A percentile compares a stretch with the other conserved stretches of the same genome.
phyloP scores from a whole-genome alignment of 306 rosid genomes.

The Morella rubra region DNA sequence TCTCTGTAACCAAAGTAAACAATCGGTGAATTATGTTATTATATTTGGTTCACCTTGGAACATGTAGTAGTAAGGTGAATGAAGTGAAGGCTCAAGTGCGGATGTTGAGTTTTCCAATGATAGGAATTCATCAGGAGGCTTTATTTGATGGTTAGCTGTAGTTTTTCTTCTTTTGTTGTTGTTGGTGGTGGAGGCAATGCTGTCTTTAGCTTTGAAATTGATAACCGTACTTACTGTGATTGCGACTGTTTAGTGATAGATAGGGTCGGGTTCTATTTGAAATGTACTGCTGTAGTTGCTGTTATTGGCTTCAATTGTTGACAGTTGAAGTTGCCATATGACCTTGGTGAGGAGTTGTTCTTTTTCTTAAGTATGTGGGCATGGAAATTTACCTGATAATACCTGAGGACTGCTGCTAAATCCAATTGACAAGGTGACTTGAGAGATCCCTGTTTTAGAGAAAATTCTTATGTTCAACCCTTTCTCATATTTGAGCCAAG shows the following conservation, averaged over 20 bases:
- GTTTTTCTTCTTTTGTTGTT: background rate
- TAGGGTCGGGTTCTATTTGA: background rate
- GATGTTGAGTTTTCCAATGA: background rate
- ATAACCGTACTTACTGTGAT: background rate
- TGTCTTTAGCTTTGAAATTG: constrained; percentile 4
- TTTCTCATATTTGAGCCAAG: background rate
- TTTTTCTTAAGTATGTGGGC: background rate
- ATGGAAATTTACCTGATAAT: background rate
- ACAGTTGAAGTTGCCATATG: background rate
- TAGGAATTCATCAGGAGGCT: background rate
- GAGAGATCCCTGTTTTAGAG: background rate
- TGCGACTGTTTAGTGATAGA: background rate
- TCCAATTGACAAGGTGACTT: background rate
- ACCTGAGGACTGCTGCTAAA: background rate
- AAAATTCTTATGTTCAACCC: background rate
- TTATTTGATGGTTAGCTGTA: background rate
- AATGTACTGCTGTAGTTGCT: background rate
- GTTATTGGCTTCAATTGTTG: background rate
- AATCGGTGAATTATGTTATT: background rate
- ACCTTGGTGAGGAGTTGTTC: background rate
- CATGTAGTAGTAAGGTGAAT: background rate
- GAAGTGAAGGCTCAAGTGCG: background rate
- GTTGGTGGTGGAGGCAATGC: background rate
- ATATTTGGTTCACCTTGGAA: background rate
- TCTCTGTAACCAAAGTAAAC: background rate